These are phyloP conservation scores for Paramarasmius palmivorus DNA, from an alignment of 1,284 basidiomycete genomes.

Conservation along the genomic window DNA sequence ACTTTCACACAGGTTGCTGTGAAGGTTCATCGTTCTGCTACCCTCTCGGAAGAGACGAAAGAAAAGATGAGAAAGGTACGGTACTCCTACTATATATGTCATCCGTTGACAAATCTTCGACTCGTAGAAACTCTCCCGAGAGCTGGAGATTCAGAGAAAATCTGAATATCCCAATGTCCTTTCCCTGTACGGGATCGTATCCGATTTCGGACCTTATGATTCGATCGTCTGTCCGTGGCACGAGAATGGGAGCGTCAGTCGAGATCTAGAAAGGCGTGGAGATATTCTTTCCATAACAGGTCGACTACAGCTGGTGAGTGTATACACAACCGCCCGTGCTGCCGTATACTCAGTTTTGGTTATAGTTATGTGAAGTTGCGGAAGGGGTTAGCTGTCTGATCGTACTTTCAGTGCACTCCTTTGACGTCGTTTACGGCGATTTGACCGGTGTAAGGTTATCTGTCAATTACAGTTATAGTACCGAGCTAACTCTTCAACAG, in stretches of 20 bases:
- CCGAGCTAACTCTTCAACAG: conserved; percentile 20
- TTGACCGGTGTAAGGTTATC: conserved; percentile 34
- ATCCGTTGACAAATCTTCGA: not conserved
- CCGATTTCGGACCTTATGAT: conserved; percentile 39
- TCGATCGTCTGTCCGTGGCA: conserved; percentile 52
- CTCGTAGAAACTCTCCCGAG: conserved; percentile 35
- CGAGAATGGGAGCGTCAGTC: conserved; percentile 44
- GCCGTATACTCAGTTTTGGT: not conserved
- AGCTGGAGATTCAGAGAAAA: conserved; percentile 41
- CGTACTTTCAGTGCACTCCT: conserved; percentile 32
- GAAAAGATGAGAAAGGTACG: conserved; percentile 33
- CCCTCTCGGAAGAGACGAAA: conserved; percentile 28
- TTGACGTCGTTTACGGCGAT: conserved; percentile 40
- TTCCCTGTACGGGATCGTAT: conserved; percentile 36
- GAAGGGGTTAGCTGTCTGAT: conserved; percentile 36
- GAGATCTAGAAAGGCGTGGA: conserved; percentile 40
- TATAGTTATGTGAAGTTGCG: conserved; percentile 36
- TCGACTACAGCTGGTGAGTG: conserved; percentile 32
- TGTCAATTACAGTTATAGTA: not conserved
- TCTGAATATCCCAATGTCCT: conserved; percentile 42
- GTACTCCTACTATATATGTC: not conserved
- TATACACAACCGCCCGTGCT: not conserved
- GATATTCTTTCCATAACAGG: conserved; percentile 36
- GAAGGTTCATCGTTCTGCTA: conserved; percentile 39
- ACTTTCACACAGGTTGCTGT: conserved; percentile 47